phyloP scores from a whole-genome alignment of 768 basidiomycete genomes.

The Termitomyces sp. region DNA sequence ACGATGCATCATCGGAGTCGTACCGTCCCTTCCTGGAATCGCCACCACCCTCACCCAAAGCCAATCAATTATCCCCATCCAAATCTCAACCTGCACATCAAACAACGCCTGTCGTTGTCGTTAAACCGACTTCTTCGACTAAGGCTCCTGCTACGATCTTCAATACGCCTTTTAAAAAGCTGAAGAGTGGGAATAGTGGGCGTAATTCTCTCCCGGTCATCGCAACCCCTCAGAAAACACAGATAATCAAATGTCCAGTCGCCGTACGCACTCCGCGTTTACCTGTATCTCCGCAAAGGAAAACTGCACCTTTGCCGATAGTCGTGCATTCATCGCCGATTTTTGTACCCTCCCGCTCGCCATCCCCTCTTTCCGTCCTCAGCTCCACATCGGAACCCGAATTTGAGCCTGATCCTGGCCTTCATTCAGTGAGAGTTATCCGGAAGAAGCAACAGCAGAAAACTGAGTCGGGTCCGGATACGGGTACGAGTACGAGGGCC shows the following conservation, averaged over 20 bases:
- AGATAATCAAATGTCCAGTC: neutral
- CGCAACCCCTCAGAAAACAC: neutral
- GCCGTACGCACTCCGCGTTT: neutral
- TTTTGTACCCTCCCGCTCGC: conserved; percentile 13
- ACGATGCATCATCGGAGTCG: neutral
- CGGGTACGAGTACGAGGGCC: too few relatives aligned
- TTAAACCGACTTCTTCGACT: neutral
- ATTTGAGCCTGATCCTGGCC: conserved; percentile 2
- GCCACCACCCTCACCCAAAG: neutral
- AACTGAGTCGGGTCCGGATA: too few relatives aligned
- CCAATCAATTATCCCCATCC: neutral
- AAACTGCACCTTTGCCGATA: neutral
- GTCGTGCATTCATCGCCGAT: conserved; percentile 4
- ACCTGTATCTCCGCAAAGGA: neutral
- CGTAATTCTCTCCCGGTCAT: neutral
- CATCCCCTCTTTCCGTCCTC: conserved; percentile 9
- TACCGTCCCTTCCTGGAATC: neutral
- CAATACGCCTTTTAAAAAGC: neutral
- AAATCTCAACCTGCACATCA: neutral
- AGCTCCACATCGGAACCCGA: neutral
- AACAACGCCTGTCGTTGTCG: neutral
- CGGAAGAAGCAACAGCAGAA: conserved; percentile 9
- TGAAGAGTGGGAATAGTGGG: neutral
- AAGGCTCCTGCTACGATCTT: neutral
- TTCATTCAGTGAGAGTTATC: conserved; percentile 2